Evolutionary conservation across 2,329 filamentous ascomycete genomes (phyloP).

Genomic region (Claviceps citrina): DNA sequence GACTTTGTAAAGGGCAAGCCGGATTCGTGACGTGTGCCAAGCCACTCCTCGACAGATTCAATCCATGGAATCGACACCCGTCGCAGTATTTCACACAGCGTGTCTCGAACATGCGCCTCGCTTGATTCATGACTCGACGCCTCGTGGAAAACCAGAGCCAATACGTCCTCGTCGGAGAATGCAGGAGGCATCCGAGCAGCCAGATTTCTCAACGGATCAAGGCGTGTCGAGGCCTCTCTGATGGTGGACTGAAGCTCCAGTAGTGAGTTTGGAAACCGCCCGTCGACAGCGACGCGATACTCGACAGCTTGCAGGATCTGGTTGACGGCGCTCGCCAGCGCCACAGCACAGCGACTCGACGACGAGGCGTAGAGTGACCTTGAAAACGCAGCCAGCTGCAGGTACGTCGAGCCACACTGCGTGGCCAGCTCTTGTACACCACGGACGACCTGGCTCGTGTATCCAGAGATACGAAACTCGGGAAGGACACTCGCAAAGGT

Average conservation of each 20-base stretch:
- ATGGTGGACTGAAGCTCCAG: constrained; percentile 37
- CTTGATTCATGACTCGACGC: constrained; percentile 49
- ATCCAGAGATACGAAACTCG: constrained; percentile 38
- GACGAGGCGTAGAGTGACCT: constrained; percentile 29
- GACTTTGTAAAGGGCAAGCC: constrained; percentile 37
- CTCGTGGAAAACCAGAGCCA: constrained; percentile 46
- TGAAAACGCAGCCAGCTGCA: constrained; percentile 31
- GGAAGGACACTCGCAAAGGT: constrained; percentile 36
- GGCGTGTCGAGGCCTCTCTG: constrained; percentile 29
- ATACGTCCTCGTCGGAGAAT: constrained; percentile 42
- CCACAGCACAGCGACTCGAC: constrained; percentile 32
- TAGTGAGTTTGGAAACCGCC: constrained; percentile 29
- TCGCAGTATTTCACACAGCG: constrained; percentile 52
- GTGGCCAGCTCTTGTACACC: constrained; percentile 32
- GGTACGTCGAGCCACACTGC: constrained; percentile 31
- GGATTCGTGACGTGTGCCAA: constrained; percentile 48
- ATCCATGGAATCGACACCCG: constrained; percentile 51
- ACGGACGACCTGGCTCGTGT: constrained; percentile 33
- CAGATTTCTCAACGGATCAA: constrained; percentile 36
- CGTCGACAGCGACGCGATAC: constrained; percentile 29
- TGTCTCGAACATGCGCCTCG: constrained; percentile 42
- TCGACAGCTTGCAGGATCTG: constrained; percentile 34
- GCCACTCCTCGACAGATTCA: constrained; percentile 55
- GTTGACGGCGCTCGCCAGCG: constrained; percentile 35
- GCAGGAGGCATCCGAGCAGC: constrained; percentile 29